A percentile compares a stretch with the other conserved stretches of the same genome.
phyloP scores from a whole-genome alignment of 2,329 filamentous ascomycete species.

The Cytospora mali region DNA sequence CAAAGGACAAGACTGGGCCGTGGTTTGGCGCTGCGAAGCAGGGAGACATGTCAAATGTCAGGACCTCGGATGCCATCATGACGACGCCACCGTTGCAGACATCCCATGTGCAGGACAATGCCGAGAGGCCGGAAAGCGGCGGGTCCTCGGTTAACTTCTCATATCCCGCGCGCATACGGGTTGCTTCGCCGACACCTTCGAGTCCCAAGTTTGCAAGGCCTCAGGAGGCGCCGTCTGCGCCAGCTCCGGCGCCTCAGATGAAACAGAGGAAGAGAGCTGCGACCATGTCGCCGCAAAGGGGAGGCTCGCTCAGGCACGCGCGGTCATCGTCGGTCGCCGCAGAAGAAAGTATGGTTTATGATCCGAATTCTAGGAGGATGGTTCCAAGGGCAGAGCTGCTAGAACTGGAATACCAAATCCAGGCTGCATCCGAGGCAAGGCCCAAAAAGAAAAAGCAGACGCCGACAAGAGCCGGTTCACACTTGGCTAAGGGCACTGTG shows the following conservation, averaged over 20 bases:
- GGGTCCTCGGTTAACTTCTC: conserved; percentile 60
- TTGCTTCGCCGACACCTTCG: conserved; percentile 43
- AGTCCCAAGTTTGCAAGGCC: conserved; percentile 23
- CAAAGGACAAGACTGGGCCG: conserved; percentile 43
- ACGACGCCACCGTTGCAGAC: conserved; percentile 29
- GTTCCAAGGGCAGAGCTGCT: conserved; percentile 51
- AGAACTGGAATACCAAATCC: conserved; percentile 46
- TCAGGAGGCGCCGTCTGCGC: conserved; percentile 15
- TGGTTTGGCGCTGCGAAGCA: conserved; percentile 53
- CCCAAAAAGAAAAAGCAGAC: conserved; percentile 47
- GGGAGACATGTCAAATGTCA: conserved; percentile 49
- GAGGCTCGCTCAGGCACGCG: conserved; percentile 32
- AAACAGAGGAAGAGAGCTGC: conserved; percentile 31
- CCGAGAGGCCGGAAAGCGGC: conserved; percentile 48
- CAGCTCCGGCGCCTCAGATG: conserved; percentile 15
- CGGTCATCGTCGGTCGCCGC: conserved; percentile 35
- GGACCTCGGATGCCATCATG: conserved; percentile 48
- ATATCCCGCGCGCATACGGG: conserved; percentile 51
- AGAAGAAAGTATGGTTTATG: conserved; percentile 58
- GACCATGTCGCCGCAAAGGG: conserved; percentile 33
- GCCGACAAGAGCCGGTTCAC: conserved; percentile 45
- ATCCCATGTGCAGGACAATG: conserved; percentile 28
- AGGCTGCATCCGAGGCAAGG: conserved; percentile 43
- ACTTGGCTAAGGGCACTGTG: conserved; percentile 56
- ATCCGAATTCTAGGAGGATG: conserved; percentile 67